These are phyloP conservation scores for Coemansia sp. DNA, from an alignment of 192 early-diverging fungal genomes.

Conservation along the genomic window DNA sequence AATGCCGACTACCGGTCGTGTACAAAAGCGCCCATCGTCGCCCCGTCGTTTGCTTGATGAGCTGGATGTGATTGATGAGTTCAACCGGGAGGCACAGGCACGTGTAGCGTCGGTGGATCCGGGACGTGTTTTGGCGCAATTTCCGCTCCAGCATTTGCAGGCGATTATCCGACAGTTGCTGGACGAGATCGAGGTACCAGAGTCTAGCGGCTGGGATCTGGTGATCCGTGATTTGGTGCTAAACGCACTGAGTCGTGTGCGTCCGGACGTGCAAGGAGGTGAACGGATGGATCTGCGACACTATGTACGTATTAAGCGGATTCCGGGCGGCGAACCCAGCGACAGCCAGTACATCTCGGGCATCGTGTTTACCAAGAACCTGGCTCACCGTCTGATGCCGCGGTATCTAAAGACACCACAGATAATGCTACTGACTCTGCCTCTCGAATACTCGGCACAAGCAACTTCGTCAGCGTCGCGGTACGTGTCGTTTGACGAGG, in stretches of 20 bases:
- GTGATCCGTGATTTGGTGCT: constrained; percentile 32
- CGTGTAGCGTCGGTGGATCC: constrained; percentile 32
- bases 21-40: constrained; percentile 6
- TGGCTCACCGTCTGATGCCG: constrained; percentile 90
- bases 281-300: constrained; percentile 87
- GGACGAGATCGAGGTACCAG: constrained; percentile 60
- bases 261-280: constrained; percentile 66
- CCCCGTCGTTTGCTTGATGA: constrained; percentile 23
- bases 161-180: constrained; percentile 71
- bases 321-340: constrained; percentile 77
- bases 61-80: constrained; percentile 33
- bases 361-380: constrained; percentile 90
- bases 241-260: constrained; percentile 33
- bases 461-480: constrained; percentile 68
- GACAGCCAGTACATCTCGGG: constrained; percentile 87
- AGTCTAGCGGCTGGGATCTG: constrained; percentile 39
- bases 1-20: constrained; percentile 8
- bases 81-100: constrained; percentile 29
- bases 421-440: constrained; percentile 83
- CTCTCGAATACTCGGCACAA: constrained; percentile 63
- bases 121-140: constrained; percentile 20
- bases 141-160: constrained; percentile 64
- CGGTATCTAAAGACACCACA: constrained; percentile 64
- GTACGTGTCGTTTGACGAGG: constrained; percentile 77
- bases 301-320: constrained; percentile 94